Conservation (phyloP, 768 basidiomycete genomes). For the Rhizopogon roseolus region DNA sequence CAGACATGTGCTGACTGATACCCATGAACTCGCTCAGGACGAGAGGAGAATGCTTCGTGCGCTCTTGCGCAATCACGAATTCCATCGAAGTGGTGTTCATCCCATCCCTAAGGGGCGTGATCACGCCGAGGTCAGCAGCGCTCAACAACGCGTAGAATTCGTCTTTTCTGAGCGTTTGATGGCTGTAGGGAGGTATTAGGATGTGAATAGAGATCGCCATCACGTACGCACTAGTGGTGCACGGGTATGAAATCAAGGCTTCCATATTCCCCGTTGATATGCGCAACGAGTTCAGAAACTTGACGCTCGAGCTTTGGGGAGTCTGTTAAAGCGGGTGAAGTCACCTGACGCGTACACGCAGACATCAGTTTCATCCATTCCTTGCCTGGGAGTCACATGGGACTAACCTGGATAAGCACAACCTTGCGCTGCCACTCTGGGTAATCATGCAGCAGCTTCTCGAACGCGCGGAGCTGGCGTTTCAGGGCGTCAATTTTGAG, state of each 20-base stretch:
- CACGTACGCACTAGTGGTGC: slow-evolving; percentile 83
- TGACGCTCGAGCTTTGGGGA: slow-evolving; percentile 91
- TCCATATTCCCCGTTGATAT: slow-evolving; percentile 95
- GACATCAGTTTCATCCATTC: slow-evolving; percentile 30
- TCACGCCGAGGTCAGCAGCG: slow-evolving; percentile 91
- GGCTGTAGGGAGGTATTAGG: slow-evolving; percentile 42
- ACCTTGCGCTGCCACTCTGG: slow-evolving; percentile 95
- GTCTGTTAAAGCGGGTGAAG: slow-evolving; percentile 87
- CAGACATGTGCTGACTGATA: slow-evolving; percentile 86
- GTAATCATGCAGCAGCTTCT: slow-evolving; percentile 89
- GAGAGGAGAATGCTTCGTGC: slow-evolving; percentile 77
- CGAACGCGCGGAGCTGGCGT: slow-evolving; percentile 82
- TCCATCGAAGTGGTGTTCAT: slow-evolving; percentile 99
- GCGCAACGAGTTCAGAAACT: slow-evolving; percentile 89
- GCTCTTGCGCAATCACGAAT: slow-evolving; percentile 91
- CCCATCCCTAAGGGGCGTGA: slow-evolving; percentile 92
- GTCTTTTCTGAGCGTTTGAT: slow-evolving; percentile 95
- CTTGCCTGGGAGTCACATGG: not conserved
- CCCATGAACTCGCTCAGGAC: slow-evolving; percentile 98
- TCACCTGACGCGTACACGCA: slow-evolving; percentile 57
- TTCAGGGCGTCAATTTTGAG: not conserved
- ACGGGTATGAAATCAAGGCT: slow-evolving; percentile 93
- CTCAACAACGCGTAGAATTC: slow-evolving; percentile 95
- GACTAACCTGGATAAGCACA: slow-evolving; percentile 48
- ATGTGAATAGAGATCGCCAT: not conserved